Evolutionary conservation across 345 rosid genomes (phyloP), one percentile per base, ranked within the genome.

Genomic region (Crucihimalaya himalaica): DNA sequence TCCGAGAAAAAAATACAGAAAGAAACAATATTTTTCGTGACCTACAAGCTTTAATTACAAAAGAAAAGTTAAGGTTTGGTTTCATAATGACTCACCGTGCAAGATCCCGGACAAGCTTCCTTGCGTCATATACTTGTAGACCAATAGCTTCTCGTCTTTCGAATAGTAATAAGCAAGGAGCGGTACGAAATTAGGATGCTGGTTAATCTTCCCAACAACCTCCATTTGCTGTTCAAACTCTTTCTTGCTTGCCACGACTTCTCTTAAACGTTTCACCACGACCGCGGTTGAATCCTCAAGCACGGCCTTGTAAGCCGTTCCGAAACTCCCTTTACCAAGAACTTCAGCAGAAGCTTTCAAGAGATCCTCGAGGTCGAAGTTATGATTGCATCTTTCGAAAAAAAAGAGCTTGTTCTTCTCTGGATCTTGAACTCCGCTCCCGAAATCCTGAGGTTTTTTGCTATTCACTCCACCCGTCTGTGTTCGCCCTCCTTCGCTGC

Each of bases 301-400:
- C 12, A 84, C 81, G 4, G 96, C 97, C 71, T 89, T 91, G 45
- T 91, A 91, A 4, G 97, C 84, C 0, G 96, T 87, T 40, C 97
- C 97, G 2, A 81, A 87, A 56, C 89, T 89, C 32, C 97, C 97
- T 78, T 89, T 91, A 7, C 97, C 97, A 0, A 91, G 91, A 78
- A 91, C 96, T 80, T 91, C 97, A 4, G 97, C 97, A 0, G 97
- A 91, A 57, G 97, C 97, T 77, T 88, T 87, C 81, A 91, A 72
- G 51, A 91, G 78, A 78, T 91, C 97, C 81, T 91, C 97, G 0
- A 91, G 87, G 72, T 91, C 91, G 47, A 91, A 91, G 56, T 65
- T 80, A 57, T 79, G 86, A 68, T 73, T 68, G 45, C 88, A 84
- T 6, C 89, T 91, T n/a, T 85, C 89, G 7, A 87, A 89, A 82